phyloP scores from a whole-genome alignment of 192 early-diverging fungal genomes.

The Entophlyctis luteolus region DNA sequence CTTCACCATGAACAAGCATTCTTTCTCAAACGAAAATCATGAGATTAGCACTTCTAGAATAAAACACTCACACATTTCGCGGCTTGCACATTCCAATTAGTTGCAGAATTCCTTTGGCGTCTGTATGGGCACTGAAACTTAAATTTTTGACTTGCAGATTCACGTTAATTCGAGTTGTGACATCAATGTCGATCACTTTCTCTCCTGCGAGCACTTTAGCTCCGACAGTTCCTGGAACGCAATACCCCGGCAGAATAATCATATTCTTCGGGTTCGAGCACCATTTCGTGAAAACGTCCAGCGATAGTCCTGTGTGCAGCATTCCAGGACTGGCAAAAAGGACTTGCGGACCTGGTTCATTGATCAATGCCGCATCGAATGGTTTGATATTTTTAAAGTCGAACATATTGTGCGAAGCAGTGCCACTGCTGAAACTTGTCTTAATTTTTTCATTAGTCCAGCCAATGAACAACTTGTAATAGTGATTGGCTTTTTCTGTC shows the following conservation, averaged over 20 bases:
- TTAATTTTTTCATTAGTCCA: conserved; percentile 99
- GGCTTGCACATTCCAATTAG: conserved; percentile 86
- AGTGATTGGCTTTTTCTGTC: conserved; percentile 89
- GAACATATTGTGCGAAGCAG: conserved; percentile 73
- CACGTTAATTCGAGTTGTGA: conserved; percentile 62
- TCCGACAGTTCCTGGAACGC: conserved; percentile 93
- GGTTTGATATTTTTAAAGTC: conserved; percentile 91
- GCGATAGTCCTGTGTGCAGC: conserved; percentile 91
- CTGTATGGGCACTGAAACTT: conserved; percentile 95
- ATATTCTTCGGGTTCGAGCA: conserved; percentile 87
- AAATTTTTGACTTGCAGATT: conserved; percentile 91
- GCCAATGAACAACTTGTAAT: conserved; percentile 94
- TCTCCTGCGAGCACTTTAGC: conserved; percentile 86
- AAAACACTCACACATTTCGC: conserved; percentile 50
- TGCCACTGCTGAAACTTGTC: conserved; percentile 61
- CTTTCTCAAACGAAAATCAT: conserved; percentile 40
- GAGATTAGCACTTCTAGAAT: background rate
- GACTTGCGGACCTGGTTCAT: conserved; percentile 87
- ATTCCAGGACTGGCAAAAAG: conserved; percentile 91
- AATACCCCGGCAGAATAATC: conserved; percentile 97
- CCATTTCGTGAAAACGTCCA: conserved; percentile 96
- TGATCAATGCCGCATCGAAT: conserved; percentile 66
- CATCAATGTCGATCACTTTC: conserved; percentile 80
- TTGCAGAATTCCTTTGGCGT: conserved; percentile 96
- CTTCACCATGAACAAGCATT: conserved; percentile 94